Base-by-base conservation (phyloP, 148 eudicot genomes). In the Agrostemma githago region DNA sequence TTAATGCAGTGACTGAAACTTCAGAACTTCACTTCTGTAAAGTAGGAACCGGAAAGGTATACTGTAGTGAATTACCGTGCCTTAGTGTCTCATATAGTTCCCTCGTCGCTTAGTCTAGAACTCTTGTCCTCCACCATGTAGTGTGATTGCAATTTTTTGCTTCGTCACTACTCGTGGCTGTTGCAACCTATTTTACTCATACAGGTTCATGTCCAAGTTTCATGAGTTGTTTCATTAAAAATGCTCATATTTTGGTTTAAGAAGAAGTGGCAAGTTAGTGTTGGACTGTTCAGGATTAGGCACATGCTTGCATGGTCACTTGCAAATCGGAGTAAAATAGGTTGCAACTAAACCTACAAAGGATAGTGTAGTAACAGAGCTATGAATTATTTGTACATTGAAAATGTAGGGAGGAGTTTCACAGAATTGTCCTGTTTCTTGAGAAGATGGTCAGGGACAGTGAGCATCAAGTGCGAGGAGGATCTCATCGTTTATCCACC, bases 371-470 rank as follows among this genome's bases (percentile, higher is more conserved):
- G 12, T 68, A 10, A 44, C 56, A 69, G 20, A 61, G 11, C 38
- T 43, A 5, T 69, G 66, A 56, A 19, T 63, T 11, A 46, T 65
- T 44, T 5, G 57, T 19, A 46, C 17, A 44, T 17, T 74, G 10
- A 59, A 21, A 1, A 34, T 46, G 72, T 74, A 94, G 98, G 95
- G 86, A 89, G 68, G 90, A 84, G 16, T 82, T 94, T 72, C 81
- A 42, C 74, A 76, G 76, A 56, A 74, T 88, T 46, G 92, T 88
- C 65, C 53, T 61, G 63, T 88, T 81, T 5, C 83, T 91, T 71
- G 86, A 88, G 77, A 94, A 87, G 84, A 86, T 78, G 74, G 86
- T 85, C 61, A 83, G 91, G 77, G 97, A 94, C 79, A 83, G 93
- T 73, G 83, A 75, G 82, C 98, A 91, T 70, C 85, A 85, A 63